Conservation (phyloP, 495 filamentous ascomycete species). For the Penicillium crystallinum region DNA sequence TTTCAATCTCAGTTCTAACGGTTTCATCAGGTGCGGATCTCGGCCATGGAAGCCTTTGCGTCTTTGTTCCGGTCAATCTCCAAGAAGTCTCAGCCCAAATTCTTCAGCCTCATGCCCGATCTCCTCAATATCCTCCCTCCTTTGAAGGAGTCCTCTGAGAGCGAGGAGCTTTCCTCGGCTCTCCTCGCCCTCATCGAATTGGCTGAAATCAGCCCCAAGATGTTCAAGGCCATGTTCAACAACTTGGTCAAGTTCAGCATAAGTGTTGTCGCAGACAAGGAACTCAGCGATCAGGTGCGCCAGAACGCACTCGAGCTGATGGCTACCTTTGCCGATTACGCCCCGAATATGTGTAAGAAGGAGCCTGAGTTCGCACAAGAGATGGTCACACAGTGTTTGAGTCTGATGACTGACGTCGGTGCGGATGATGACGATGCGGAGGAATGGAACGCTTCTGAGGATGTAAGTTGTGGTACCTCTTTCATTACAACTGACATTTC, state of each 20-base stretch:
- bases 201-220: slow-evolving; percentile 83
- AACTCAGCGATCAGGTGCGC: slow-evolving; percentile 78
- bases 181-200: slow-evolving; percentile 89
- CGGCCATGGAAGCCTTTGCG: slow-evolving; percentile 94
- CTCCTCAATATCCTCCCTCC: slow-evolving; percentile 90
- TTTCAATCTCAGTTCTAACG: slow-evolving; percentile 1
- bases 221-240: slow-evolving; percentile 92
- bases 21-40: slow-evolving; percentile 63
- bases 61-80: slow-evolving; percentile 86
- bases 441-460: slow-evolving; percentile 91
- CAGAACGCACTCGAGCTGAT: slow-evolving; percentile 96
- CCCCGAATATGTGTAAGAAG: slow-evolving; percentile 88
- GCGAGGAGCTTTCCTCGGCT: slow-evolving; percentile 82
- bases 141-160: slow-evolving; percentile 82
- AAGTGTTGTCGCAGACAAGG: slow-evolving; percentile 91
- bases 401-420: slow-evolving; percentile 98
- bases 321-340: slow-evolving; percentile 96
- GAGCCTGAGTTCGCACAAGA: slow-evolving; percentile 82
- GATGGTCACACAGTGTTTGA: slow-evolving; percentile 98
- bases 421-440: slow-evolving; percentile 89
- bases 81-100: slow-evolving; percentile 83
- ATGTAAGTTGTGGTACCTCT: slow-evolving; percentile 54
- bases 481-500: slow-evolving; percentile 1
- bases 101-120: slow-evolving; percentile 77
- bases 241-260: slow-evolving; percentile 89